Evolutionary conservation across 2,329 filamentous ascomycete genomes (phyloP), one percentile per base, ranked within the genome.

Genomic region (Fusarium guadeloupense): DNA sequence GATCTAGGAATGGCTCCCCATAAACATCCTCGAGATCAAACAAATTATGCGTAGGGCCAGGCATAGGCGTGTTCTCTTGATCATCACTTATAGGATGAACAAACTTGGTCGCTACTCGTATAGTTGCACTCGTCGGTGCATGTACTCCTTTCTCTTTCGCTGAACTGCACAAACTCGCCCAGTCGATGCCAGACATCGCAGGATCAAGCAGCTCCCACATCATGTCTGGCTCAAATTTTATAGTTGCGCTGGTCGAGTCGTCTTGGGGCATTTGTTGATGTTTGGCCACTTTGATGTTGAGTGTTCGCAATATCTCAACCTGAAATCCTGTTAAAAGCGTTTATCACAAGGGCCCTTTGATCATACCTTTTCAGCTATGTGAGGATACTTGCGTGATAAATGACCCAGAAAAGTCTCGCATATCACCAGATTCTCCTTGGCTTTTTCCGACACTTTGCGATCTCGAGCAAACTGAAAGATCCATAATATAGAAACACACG

Each of bases 381-480:
- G 64, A 14, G 67, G 64, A 66, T 62, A 69, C 2, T 59, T 49
- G 1, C 26, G 23, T 1, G 66, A 49, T 6, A 68, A 10, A 1
- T 48, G 47, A 1, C 35, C 42, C 3, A 69, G 4, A 5, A 65
- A 41, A 0, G 19, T 41, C 19, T 69, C 64, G 2, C 66, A 68
- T 1, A 31, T 59, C 1, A 16, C 4, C 0, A 69, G 9, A n/a
- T 69, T 69, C 14, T 68, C 56, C 4, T 54, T 66, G 0, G 66
- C 59, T n/a, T 66, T 68, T 3, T 54, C 47, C 1, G 66, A 58
- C 0, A 68, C 64, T 5, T 69, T 61, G 0, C 33, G 35, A 6
- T 69, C 67, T 2, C 62, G 34, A 7, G 67, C 66, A 35, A 69
- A 69, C 4, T 69, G 67, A 3, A 69, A 69, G 5, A 69, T 63